Evolutionary conservation across 1,284 basidiomycete species (phyloP), one percentile per base, ranked within the genome.

Genomic region (Leccinum ambiguum): DNA sequence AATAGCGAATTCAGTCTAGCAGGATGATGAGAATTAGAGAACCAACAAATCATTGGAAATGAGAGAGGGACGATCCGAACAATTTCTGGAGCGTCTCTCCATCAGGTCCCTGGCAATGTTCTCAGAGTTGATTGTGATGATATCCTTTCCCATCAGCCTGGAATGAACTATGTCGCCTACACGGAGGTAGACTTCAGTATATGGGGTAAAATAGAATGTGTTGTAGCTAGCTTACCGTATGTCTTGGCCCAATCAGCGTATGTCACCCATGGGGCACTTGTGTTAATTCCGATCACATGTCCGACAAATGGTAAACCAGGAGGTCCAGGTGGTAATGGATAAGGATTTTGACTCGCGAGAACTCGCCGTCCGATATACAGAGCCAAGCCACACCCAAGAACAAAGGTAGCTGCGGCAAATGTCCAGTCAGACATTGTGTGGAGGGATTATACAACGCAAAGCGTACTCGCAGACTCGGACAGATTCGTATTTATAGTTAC

Each of bases 71-170:
- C 54, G 54, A n/a, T 56, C 54, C 13, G 9, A 33, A 43, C 68
- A 59, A 13, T 61, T 71, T 2, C 9, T 21, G 2, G 71, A 68
- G 0, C 36, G 63, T 2, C 56, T 60, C 2, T 68, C 67, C 11
- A 70, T 62, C 0, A 70, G 26, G 13, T 72, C 69, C 41, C 39
- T 69, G 4, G 71, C 69, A 9, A 64, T 8, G 7, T 71, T 65
- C 43, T 70, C 67, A 21, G 69, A 72, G 18, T 70, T 69, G 36
- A 73, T 56, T 30, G 69, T 63, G 33, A 73, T 63, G 39, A 72
- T 63, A 10, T 73, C 62, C 11, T 45, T 60, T 6, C 72, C 66
- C 4, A 73, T 18, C 5, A 64, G n/a, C 26, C 60, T 61, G 33
- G 61, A 53, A 41, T 71, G 39, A 8, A 73, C 14, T 1, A 72